Evolutionary conservation across 2,329 filamentous ascomycete species (phyloP).

Genomic region (Colletotrichum lentis): DNA sequence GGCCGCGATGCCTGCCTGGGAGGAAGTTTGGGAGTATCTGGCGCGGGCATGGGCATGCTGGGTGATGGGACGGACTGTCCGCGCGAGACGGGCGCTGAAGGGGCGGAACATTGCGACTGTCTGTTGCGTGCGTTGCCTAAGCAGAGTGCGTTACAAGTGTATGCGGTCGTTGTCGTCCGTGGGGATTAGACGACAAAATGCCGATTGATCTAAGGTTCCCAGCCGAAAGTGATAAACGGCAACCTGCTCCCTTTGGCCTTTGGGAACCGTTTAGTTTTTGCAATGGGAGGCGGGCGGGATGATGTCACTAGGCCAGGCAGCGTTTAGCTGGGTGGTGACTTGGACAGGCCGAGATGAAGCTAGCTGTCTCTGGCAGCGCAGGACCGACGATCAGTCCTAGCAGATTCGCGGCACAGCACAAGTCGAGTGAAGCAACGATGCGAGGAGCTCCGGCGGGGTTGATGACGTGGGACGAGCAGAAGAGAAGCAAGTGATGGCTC

Average conservation of each 20-base stretch:
- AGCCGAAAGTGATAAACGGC: not conserved
- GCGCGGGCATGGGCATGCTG: constrained; percentile 19
- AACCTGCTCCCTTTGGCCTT: not conserved
- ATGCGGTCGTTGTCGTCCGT: not conserved
- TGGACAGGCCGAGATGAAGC: constrained; percentile 11
- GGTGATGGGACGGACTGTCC: constrained; percentile 29
- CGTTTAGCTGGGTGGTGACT: constrained; percentile 16
- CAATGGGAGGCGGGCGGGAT: constrained; percentile 6
- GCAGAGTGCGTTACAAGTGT: not conserved
- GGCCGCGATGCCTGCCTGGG: constrained; percentile 37
- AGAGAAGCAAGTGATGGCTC: constrained; percentile 9
- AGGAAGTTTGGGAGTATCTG: constrained; percentile 21
- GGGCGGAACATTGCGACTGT: constrained; percentile 36
- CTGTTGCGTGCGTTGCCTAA: not conserved
- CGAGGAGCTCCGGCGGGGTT: constrained; percentile 23
- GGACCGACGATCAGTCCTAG: constrained; percentile 1
- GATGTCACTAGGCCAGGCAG: constrained; percentile 19
- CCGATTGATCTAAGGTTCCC: not conserved
- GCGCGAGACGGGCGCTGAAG: constrained; percentile 34
- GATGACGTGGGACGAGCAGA: constrained; percentile 28
- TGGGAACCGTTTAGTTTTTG: constrained; percentile 1
- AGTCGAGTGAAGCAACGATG: constrained; percentile 15
- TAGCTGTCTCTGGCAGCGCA: not conserved
- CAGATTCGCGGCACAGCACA: constrained; percentile 3
- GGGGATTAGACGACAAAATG: not conserved